Percentiles rank a stretch among this genome's conserved stretches.
These are phyloP conservation scores for Pythium guiyangense DNA, from an alignment of 352 stramenopile genomes.

Conservation along the genomic window DNA sequence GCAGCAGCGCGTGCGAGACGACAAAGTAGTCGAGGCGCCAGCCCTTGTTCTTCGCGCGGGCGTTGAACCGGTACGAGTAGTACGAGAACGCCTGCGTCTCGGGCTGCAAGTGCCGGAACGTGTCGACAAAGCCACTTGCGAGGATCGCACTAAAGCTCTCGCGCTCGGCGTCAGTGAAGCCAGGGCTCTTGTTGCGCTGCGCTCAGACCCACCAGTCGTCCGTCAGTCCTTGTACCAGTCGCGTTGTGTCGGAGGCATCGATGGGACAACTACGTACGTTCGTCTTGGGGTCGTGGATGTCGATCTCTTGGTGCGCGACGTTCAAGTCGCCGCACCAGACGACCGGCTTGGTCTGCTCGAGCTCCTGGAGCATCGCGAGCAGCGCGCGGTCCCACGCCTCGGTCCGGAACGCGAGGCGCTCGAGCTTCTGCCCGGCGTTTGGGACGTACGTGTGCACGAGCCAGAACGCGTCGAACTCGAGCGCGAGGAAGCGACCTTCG, in stretches of 20 bases:
- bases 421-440: constrained; percentile 67
- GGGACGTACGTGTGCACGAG: constrained; percentile 85
- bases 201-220: too few species aligned
- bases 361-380: constrained; percentile 55
- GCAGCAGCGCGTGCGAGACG: constrained; percentile 51
- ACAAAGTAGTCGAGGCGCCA: constrained; percentile 87
- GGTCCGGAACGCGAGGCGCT: constrained; percentile 70
- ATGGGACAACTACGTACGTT: constrained; percentile 32
- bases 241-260: too few species aligned
- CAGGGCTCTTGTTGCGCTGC: constrained; percentile 63
- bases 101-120: constrained; percentile 62
- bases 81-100: constrained; percentile 71
- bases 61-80: constrained; percentile 79
- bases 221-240: too few species aligned
- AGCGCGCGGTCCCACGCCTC: constrained; percentile 77
- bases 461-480: constrained; percentile 76
- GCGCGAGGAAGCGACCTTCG: constrained; percentile 75
- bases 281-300: constrained; percentile 83
- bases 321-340: constrained; percentile 87
- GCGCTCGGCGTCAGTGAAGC: constrained; percentile 78
- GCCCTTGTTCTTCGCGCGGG: constrained; percentile 79
- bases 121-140: constrained; percentile 64
- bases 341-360: constrained; percentile 73
- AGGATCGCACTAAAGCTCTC: constrained; percentile 68
- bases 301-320: constrained; percentile 84